A percentile compares a stretch with the other conserved stretches of the same genome.
These are phyloP conservation scores for Debaryomycetaceae sp. DNA, from an alignment of 1,139 yeast genomes.

Conservation along the genomic window DNA sequence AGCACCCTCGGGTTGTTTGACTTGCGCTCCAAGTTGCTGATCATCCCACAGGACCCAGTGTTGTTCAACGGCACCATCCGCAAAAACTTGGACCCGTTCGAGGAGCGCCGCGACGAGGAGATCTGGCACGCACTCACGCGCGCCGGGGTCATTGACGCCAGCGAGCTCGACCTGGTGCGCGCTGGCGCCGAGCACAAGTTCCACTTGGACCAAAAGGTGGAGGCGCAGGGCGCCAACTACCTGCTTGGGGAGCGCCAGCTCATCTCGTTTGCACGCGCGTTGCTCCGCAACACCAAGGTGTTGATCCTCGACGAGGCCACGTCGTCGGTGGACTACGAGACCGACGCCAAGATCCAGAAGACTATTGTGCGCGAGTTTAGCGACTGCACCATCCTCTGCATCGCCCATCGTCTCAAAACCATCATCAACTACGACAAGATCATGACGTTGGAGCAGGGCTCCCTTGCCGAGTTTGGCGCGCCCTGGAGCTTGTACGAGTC, in stretches of 20 bases:
- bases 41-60: slow-evolving; percentile 45
- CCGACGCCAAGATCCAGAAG: slow-evolving; percentile 34
- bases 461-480: slow-evolving; percentile 20
- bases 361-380: slow-evolving; percentile 31
- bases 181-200: slow-evolving; percentile 20
- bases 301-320: slow-evolving; percentile 41
- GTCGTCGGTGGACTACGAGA: slow-evolving; percentile 39
- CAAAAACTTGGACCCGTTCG: slow-evolving; percentile 41
- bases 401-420: slow-evolving; percentile 39
- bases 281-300: slow-evolving; percentile 34
- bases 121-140: slow-evolving; percentile 44
- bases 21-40: slow-evolving; percentile 32
- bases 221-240: slow-evolving; percentile 36
- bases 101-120: slow-evolving; percentile 29
- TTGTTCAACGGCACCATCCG: slow-evolving; percentile 38
- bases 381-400: slow-evolving; percentile 37
- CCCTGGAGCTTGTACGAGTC: slow-evolving; percentile 21
- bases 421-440: slow-evolving; percentile 35
- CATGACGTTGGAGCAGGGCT: slow-evolving; percentile 30
- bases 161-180: slow-evolving; percentile 19
- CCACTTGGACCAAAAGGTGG: slow-evolving; percentile 32
- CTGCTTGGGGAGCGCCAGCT: slow-evolving; percentile 41
- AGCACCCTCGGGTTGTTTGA: slow-evolving; percentile 26
- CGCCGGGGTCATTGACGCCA: slow-evolving; percentile 36
- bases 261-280: slow-evolving; percentile 39